A percentile compares a stretch with the other conserved stretches of the same genome.
These are phyloP conservation scores for Colletotrichum lindemuthianum DNA, from an alignment of 2,329 filamentous ascomycete genomes.

Conservation along the genomic window DNA sequence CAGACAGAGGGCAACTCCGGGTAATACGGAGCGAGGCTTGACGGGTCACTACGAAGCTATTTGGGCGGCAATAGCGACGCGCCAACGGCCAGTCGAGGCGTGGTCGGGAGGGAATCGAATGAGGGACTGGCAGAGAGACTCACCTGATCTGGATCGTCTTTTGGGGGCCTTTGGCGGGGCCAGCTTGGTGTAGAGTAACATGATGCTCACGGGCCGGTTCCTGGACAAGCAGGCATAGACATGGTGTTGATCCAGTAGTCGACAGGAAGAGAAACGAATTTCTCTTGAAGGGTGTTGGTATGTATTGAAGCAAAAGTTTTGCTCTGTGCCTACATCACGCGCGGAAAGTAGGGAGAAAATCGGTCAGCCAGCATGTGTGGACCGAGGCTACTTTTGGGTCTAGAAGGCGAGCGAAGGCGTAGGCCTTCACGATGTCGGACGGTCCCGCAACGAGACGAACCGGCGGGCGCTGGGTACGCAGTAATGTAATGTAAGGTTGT, in stretches of 20 bases:
- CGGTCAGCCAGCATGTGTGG: conserved; percentile 21
- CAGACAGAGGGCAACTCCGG: conserved; percentile 11
- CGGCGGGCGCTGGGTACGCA: conserved; percentile 11
- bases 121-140: conserved; percentile 42
- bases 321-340: conserved; percentile 31
- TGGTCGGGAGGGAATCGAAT: conserved; percentile 4
- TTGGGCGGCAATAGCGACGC: conserved; percentile 28
- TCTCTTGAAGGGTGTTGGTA: conserved; percentile 24
- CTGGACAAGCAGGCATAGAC: conserved; percentile 31
- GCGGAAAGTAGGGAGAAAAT: conserved; percentile 19
- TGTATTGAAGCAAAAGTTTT: conserved; percentile 11
- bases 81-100: neutral
- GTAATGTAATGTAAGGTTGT: conserved; percentile 15
- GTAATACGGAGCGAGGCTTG: conserved; percentile 10
- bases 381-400: conserved; percentile 30
- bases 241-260: conserved; percentile 19
- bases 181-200: conserved; percentile 68
- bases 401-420: conserved; percentile 30
- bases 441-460: conserved; percentile 24
- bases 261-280: conserved; percentile 5
- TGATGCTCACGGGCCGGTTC: conserved; percentile 43
- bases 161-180: conserved; percentile 69
- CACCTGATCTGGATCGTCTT: conserved; percentile 68
- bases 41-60: conserved; percentile 20
- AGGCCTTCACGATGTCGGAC: conserved; percentile 33